These are phyloP conservation scores for Trichoderma sp. DNA, from an alignment of 2,329 filamentous ascomycete genomes.

Conservation along the genomic window DNA sequence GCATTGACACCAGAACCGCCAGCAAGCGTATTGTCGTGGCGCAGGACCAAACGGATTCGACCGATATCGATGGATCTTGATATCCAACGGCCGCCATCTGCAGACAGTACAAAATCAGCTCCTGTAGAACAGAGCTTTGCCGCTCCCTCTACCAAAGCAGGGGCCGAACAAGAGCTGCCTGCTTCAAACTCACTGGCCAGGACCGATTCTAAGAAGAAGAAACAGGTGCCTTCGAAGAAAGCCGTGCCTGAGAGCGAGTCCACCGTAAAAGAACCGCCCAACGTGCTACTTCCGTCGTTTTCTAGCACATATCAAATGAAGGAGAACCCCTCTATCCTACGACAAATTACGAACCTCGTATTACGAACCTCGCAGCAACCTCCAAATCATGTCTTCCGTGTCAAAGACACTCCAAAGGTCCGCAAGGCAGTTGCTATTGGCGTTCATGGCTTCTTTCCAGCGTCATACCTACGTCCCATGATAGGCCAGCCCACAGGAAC, in stretches of 20 bases:
- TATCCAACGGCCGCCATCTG: constrained; percentile 36
- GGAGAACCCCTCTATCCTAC: constrained; percentile 69
- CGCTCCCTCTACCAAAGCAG: background rate
- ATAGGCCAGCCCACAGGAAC: constrained; percentile 95
- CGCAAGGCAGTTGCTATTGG: constrained; percentile 90
- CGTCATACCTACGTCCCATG: constrained; percentile 81
- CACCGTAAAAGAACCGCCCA: constrained; percentile 50
- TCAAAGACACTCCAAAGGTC: constrained; percentile 69
- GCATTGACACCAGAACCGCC: constrained; percentile 37
- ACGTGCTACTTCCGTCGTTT: constrained; percentile 71
- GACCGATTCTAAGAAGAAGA: constrained; percentile 29
- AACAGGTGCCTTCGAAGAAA: constrained; percentile 27
- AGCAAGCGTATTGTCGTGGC: constrained; percentile 37
- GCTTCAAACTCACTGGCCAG: constrained; percentile 22
- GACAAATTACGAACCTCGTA: constrained; percentile 62
- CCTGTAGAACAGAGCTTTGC: constrained; percentile 1
- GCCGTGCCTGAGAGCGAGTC: constrained; percentile 28
- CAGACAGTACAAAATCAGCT: constrained; percentile 19
- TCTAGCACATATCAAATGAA: constrained; percentile 66
- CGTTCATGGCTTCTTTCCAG: constrained; percentile 91
- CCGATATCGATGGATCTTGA: constrained; percentile 53
- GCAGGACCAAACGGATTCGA: constrained; percentile 49
- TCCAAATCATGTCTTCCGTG: constrained; percentile 70
- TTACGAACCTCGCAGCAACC: constrained; percentile 57
- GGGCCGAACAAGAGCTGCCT: constrained; percentile 16